Evolutionary conservation across 2,329 filamentous ascomycete genomes (phyloP).

Genomic region (Pseudocercospora ulei): DNA sequence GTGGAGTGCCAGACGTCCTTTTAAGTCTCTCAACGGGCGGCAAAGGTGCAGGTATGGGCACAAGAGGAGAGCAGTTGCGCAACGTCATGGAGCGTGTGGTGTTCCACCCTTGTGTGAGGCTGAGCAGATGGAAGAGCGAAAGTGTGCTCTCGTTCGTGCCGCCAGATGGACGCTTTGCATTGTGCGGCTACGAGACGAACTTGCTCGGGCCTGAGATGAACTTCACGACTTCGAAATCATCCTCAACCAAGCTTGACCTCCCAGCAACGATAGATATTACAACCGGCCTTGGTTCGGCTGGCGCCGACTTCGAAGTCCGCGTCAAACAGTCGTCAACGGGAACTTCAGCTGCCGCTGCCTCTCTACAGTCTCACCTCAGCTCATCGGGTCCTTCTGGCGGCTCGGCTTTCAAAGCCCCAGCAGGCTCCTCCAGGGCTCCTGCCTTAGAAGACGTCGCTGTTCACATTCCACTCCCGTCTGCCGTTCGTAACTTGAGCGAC

Average conservation of each 20-base stretch:
- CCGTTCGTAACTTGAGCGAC: constrained; percentile 74
- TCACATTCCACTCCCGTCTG: constrained; percentile 65
- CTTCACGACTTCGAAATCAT: constrained; percentile 21
- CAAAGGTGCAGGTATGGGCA: constrained; percentile 64
- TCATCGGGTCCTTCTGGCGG: constrained; percentile 16
- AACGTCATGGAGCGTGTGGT: constrained; percentile 72
- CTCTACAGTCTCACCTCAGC: constrained; percentile 28
- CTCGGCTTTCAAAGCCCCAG: constrained; percentile 20
- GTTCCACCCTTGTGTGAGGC: constrained; percentile 87
- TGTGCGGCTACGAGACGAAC: constrained; percentile 91
- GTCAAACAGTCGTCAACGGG: constrained; percentile 42
- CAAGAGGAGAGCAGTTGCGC: constrained; percentile 35
- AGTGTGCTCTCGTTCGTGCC: constrained; percentile 94
- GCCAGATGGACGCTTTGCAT: constrained; percentile 83
- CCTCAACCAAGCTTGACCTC: constrained; percentile 53
- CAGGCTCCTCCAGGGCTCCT: constrained; percentile 31
- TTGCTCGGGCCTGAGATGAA: constrained; percentile 58
- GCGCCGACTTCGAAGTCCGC: constrained; percentile 84
- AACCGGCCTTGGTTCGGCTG: constrained; percentile 63
- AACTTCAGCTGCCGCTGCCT: constrained; percentile 26
- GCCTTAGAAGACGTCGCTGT: constrained; percentile 66
- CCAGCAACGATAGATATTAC: constrained; percentile 74
- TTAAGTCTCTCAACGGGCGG: constrained; percentile 70
- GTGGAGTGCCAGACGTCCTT: constrained; percentile 82
- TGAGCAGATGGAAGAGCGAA: constrained; percentile 79